Base-by-base conservation (phyloP, 257 asterid genomes). In the Voacanga thouarsii region DNA sequence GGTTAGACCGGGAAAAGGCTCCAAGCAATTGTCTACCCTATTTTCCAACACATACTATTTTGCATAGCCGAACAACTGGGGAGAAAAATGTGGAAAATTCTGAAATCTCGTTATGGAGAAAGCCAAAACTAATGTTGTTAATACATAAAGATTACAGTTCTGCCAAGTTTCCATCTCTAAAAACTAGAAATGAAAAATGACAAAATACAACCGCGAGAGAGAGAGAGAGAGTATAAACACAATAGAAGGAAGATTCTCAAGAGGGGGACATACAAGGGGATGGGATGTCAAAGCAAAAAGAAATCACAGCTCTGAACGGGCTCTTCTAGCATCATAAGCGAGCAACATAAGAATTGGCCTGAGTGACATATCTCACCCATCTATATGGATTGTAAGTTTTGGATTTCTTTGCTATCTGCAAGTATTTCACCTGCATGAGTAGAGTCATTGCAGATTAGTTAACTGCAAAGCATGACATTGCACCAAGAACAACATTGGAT, bases 321-420 rank as follows among this genome's bases (percentile, higher is more conserved):
- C 24, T 66, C 73, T 68, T 66, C 53, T 39, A 14, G 24, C 11
- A 50, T 91, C 90, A 93, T 79, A 96, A 90, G 75, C 99, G 99
- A 84, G 98, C 99, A 80, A 96, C 99, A 75, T 93, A 95, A 23
- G 99, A 96, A 82, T 96, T 93, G 68, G 99, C 93, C 83, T 92
- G 99, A 72, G 98, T 92, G 64, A 93, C 99, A 47, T 96, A 93
- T 87, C 98, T 88, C 87, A 96, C 99, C 98, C 99, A 96, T 61
- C 99, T 91, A 78, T 92, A 93, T 0, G 98, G 98, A 78, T 96
- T 96, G 78, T 90, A 87, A 14, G 88, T 84, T 85, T 96, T 92
- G 84, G 89, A 81, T 84, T 85, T 92, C 92, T 93, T 96, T 21
- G 96, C 94, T 63, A 96, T 96, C 82, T 96, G 99, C 77, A 96